A percentile compares a stretch with the other conserved stretches of the same genome.
Evolutionary conservation across 192 early-diverging fungal genomes (phyloP).

Genomic region (Backusella tarrabulga): DNA sequence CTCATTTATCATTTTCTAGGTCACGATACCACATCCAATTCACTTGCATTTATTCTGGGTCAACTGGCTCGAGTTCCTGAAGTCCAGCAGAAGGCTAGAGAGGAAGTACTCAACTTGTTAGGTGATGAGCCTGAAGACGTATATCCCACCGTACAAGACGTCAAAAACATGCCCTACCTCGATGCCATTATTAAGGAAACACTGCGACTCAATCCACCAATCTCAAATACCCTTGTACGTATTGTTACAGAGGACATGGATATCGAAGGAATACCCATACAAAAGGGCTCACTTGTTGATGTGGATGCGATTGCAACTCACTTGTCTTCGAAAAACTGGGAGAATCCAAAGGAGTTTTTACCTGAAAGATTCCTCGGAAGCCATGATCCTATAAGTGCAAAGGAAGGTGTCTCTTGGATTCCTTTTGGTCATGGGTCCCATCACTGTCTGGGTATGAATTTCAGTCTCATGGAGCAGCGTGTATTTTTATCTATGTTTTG

Average conservation of each 20-base stretch:
- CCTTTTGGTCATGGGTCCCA: conserved; percentile 62
- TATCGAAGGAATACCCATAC: conserved; percentile 14
- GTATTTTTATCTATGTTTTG: conserved; percentile 48
- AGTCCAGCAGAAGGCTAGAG: conserved; percentile 54
- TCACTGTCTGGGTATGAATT: conserved; percentile 65
- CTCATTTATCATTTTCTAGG: conserved; percentile 4
- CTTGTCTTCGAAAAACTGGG: conserved; percentile 27
- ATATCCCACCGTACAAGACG: conserved; percentile 47
- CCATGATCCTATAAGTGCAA: background rate
- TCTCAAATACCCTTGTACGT: background rate
- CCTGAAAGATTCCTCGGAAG: conserved; percentile 46
- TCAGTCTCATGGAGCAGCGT: conserved; percentile 56
- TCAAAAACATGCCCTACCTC: conserved; percentile 51
- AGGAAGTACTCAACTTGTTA: conserved; percentile 48
- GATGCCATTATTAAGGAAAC: conserved; percentile 51
- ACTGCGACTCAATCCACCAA: conserved; percentile 16
- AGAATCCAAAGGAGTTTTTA: conserved; percentile 44
- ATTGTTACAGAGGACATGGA: conserved; percentile 19
- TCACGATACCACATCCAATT: conserved; percentile 57
- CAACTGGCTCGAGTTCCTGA: conserved; percentile 47
- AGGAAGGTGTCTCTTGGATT: conserved; percentile 32
- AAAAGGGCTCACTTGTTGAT: conserved; percentile 20
- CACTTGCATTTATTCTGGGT: conserved; percentile 47
- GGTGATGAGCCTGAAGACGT: conserved; percentile 52
- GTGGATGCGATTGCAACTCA: conserved; percentile 17